A percentile compares a stretch with the other conserved stretches of the same genome.
Evolutionary conservation across 768 basidiomycete species (phyloP).

Genomic region (Lactifluus hygrophoroides): DNA sequence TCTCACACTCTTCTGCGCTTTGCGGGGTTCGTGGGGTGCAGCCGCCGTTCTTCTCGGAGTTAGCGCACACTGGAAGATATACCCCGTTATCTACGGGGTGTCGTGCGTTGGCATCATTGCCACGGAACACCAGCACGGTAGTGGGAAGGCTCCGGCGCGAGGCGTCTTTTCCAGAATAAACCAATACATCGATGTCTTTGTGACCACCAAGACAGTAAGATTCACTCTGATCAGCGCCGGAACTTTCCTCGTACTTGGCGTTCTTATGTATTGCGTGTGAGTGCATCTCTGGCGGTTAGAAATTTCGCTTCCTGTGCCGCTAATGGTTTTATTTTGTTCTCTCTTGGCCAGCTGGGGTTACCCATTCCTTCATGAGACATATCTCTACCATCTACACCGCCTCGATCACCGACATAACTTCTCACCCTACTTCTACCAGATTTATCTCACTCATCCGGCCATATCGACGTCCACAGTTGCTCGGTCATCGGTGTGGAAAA

Average conservation of each 20-base stretch:
- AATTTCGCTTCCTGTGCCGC: neutral
- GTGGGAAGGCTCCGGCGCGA: neutral
- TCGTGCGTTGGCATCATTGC: constrained; percentile 55
- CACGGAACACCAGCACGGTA: constrained; percentile 1
- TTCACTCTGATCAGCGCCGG: constrained; percentile 65
- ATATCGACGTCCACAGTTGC: constrained; percentile 17
- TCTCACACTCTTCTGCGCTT: constrained; percentile 50
- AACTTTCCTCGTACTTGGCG: constrained; percentile 57
- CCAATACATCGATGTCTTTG: constrained; percentile 27
- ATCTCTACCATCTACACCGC: constrained; percentile 84
- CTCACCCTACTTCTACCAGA: constrained; percentile 93
- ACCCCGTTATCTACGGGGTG: constrained; percentile 87
- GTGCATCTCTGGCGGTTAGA: constrained; percentile 23
- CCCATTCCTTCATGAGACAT: constrained; percentile 86
- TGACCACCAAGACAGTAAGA: constrained; percentile 45
- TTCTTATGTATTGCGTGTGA: constrained; percentile 66
- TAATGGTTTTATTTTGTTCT: neutral
- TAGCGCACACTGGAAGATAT: constrained; percentile 95
- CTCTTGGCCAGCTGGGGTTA: constrained; percentile 71
- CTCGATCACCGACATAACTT: constrained; percentile 98
- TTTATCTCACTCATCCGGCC: constrained; percentile 75
- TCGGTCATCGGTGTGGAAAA: constrained; percentile 30
- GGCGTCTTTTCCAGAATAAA: neutral
- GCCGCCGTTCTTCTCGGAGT: constrained; percentile 72
- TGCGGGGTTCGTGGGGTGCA: constrained; percentile 48